A percentile compares a stretch with the other conserved stretches of the same genome.
phyloP scores from a whole-genome alignment of 306 rosid genomes.

The Acacia melanoxylon region DNA sequence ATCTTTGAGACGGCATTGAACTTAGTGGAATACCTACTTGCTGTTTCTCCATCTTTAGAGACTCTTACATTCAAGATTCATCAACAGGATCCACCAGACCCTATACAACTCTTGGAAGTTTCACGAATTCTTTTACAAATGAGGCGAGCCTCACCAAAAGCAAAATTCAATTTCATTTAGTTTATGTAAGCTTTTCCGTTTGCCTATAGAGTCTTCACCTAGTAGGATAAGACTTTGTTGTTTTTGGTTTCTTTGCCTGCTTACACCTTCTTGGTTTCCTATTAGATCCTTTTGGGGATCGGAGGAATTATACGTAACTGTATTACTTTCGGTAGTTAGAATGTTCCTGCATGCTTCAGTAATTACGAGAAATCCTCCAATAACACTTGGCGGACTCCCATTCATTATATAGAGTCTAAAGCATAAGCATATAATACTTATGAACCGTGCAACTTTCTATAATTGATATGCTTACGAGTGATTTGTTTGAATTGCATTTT shows the following conservation, averaged over 20 bases:
- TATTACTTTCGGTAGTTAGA: neutral
- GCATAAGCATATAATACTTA: neutral
- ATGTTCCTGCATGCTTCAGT: neutral
- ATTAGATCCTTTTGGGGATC: neutral
- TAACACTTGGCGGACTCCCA: neutral
- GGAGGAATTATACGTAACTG: neutral
- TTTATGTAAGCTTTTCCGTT: neutral
- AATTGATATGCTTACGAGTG: neutral
- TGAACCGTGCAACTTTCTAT: neutral
- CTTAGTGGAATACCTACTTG: constrained; percentile 8
- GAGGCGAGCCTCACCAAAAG: constrained; percentile 19
- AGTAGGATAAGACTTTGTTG: no score
- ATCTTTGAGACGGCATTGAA: neutral
- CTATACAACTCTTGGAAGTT: neutral
- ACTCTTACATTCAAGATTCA: constrained; percentile 3
- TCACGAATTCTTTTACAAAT: constrained; percentile 11
- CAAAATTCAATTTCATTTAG: constrained; percentile 7
- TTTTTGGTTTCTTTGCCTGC: no score
- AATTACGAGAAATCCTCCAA: neutral
- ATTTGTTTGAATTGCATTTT: no score
- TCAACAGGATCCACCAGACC: neutral
- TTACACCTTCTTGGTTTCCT: neutral
- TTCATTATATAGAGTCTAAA: neutral
- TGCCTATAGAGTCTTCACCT: no score
- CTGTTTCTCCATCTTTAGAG: constrained; percentile 17